These are phyloP conservation scores for Kokia cookei DNA, from an alignment of 441 rosid species.

Conservation along the genomic window DNA sequence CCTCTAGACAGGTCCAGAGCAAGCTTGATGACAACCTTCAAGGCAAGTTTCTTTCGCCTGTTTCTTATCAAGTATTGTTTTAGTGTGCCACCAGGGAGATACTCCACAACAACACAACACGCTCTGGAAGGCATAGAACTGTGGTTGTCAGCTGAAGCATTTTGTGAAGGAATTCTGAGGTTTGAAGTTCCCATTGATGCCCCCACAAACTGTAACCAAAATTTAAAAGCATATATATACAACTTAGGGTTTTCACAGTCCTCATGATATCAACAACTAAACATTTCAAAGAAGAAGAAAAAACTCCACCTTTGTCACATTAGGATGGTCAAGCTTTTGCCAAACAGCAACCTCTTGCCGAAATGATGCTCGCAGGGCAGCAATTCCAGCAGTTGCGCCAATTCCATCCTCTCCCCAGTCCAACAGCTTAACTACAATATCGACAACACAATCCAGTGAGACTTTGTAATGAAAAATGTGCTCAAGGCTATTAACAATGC, in stretches of 20 bases:
- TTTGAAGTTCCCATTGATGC: constrained; percentile 85
- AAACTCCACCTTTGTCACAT: constrained; percentile 68
- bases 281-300: constrained; percentile 2
- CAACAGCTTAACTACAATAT: constrained; percentile 59
- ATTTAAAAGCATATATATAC: not conserved
- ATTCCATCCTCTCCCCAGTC: constrained; percentile 92
- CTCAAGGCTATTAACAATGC: not conserved
- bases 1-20: constrained; percentile 86
- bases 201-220: constrained; percentile 51
- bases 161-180: constrained; percentile 58
- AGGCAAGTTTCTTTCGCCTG: constrained; percentile 61
- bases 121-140: constrained; percentile 53
- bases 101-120: constrained; percentile 85
- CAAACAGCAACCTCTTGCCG: constrained; percentile 92
- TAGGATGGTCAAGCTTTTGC: constrained; percentile 91
- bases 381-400: constrained; percentile 64
- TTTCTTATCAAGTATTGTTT: constrained; percentile 65
- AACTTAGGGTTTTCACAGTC: not conserved
- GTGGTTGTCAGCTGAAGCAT: constrained; percentile 27
- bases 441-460: constrained; percentile 10
- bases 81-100: constrained; percentile 71
- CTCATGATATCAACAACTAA: not conserved
- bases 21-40: constrained; percentile 62
- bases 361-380: constrained; percentile 62
- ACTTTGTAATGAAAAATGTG: not conserved